These are phyloP conservation scores for Hanseniaspora taiwanica DNA, from an alignment of 805 yeast genomes.

Conservation along the genomic window DNA sequence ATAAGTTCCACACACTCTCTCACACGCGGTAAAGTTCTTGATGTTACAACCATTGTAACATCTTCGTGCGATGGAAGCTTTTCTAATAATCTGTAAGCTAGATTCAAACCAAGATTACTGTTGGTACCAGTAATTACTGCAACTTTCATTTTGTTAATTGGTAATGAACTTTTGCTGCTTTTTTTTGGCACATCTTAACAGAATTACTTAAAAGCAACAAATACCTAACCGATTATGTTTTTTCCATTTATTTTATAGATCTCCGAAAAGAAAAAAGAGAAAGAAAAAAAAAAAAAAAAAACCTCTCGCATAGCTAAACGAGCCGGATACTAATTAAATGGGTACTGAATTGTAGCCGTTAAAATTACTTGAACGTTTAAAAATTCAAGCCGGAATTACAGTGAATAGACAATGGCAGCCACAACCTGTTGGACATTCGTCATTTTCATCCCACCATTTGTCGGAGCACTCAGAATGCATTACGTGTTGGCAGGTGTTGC, in stretches of 20 bases:
- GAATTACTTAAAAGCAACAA: too few species aligned
- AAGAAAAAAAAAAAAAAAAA: too few species aligned
- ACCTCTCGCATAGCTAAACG: too few species aligned
- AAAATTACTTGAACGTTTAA: too few species aligned
- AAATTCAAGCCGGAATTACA: too few species aligned
- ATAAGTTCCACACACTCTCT: slow-evolving; percentile 56
- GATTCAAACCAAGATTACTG: slow-evolving; percentile 72
- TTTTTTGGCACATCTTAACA: not conserved
- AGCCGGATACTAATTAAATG: too few species aligned
- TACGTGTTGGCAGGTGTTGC: slow-evolving; percentile 67
- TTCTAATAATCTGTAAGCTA: slow-evolving; percentile 67
- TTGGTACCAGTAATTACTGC: slow-evolving; percentile 36
- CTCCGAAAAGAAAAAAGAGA: too few species aligned
- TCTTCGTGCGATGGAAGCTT: slow-evolving; percentile 38
- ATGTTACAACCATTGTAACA: slow-evolving; percentile 74
- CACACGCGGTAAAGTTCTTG: slow-evolving; percentile 78
- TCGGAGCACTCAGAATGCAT: slow-evolving; percentile 68
- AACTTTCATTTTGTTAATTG: slow-evolving; percentile 18
- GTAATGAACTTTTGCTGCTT: too few species aligned
- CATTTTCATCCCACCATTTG: slow-evolving; percentile 56
- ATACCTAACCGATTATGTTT: too few species aligned
- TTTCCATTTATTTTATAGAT: too few species aligned
- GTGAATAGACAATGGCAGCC: slow-evolving; percentile 60
- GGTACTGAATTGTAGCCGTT: too few species aligned
- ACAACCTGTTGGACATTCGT: slow-evolving; percentile 74